These are phyloP conservation scores for Starmerella floris DNA, from an alignment of 805 yeast genomes.

Conservation along the genomic window DNA sequence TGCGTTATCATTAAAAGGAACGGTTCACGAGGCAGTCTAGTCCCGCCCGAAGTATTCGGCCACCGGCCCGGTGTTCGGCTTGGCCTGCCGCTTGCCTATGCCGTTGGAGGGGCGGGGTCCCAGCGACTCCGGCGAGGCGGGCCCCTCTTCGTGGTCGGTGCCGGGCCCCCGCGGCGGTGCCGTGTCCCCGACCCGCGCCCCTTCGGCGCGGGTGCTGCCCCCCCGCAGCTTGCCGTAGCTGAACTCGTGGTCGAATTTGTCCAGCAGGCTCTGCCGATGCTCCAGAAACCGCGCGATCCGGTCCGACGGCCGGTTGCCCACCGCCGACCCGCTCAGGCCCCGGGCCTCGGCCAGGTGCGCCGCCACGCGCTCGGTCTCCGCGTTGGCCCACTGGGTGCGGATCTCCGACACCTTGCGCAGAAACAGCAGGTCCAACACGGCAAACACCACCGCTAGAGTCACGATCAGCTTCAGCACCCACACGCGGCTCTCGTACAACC, in stretches of 20 bases:
- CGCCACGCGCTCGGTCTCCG: constrained; percentile 22
- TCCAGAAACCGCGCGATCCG: constrained; percentile 43
- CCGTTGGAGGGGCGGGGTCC: background rate
- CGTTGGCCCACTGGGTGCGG: constrained; percentile 14
- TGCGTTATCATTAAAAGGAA: no score
- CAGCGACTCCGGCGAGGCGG: background rate
- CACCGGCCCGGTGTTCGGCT: constrained; percentile 6
- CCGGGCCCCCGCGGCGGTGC: background rate
- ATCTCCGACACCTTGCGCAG: constrained; percentile 19
- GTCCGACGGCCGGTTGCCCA: constrained; percentile 29
- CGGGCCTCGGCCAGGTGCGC: constrained; percentile 32
- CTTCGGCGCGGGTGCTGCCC: background rate
- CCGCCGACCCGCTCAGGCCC: constrained; percentile 34
- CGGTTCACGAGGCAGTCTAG: no score
- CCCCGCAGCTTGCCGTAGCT: constrained; percentile 6
- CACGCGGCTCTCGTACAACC: constrained; percentile 29
- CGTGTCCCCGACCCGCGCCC: background rate
- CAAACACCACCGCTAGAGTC: constrained; percentile 29
- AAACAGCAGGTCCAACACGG: constrained; percentile 31
- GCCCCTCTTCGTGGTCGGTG: background rate
- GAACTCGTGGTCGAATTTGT: constrained; percentile 9
- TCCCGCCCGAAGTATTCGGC: constrained; percentile 8
- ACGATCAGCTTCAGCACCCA: constrained; percentile 35
- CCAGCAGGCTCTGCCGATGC: constrained; percentile 22
- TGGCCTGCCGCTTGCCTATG: background rate